Evolutionary conservation across 148 eudicot species (phyloP), one percentile per base, ranked within the genome.

Genomic region (Camellia granthamiana): DNA sequence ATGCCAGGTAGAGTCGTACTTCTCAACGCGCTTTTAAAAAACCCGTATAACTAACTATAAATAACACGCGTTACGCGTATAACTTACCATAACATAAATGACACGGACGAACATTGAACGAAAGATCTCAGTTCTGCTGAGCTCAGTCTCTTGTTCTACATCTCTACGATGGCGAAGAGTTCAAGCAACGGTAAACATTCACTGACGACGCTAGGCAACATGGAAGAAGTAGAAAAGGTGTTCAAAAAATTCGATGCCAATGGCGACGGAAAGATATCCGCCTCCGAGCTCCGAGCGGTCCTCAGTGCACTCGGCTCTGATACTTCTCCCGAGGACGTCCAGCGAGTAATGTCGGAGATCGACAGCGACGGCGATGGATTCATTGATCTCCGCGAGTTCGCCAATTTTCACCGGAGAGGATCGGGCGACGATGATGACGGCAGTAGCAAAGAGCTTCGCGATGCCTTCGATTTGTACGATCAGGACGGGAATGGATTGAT

Each of bases 351-450:
- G 98, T 49, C 78, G 44, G 97, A 92, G 84, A 87, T 94, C 74
- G 98, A 94, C 81, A 83, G 76, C 73, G 91, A 94, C 88, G 92
- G 92, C 19, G 97, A 94, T 76, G 98, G 98, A 2, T 90, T 44
- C 81, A 88, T 94, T 51, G 94, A 94, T 74, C 80, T 92, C 19
- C 0, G 69, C 6, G 98, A 94, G 78, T 94, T 94, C 83, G 66
- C 93, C 13, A 89, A 83, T 46, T 94, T 92, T 70, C 88, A 87
- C 66, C 76, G 46, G 10, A 81, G 76, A n/a, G 84, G 81, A n/a
- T 77, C 88, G 46, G 86, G 84, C 43, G 83, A 82, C 55, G 85
- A 83, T 14, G 68, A 56, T 47, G 86, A 69, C 0, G 0, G 5
- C 41, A n/a, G 15, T 46, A 85, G 15, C n/a, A 85, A 84, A 41